phyloP scores from a whole-genome alignment of 441 rosid genomes.

The Aquilaria agallochum region DNA sequence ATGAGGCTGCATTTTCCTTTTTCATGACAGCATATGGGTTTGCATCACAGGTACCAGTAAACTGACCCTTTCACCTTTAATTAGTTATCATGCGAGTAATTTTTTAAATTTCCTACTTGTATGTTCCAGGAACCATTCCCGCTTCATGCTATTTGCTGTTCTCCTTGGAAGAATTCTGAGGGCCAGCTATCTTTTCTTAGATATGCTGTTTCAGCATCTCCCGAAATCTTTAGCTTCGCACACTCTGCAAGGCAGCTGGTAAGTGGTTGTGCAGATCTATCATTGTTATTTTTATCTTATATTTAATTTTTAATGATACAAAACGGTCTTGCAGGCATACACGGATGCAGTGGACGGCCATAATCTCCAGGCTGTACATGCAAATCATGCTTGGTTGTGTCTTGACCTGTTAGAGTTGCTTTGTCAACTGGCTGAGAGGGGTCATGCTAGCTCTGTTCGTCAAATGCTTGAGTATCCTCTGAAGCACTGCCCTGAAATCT shows the following conservation, averaged over 20 bases:
- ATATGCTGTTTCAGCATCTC: constrained; percentile 73
- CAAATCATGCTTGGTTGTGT: constrained; percentile 90
- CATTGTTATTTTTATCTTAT: constrained; percentile 11
- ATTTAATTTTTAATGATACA: constrained; percentile 18
- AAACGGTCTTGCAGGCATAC: constrained; percentile 48
- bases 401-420: constrained; percentile 86
- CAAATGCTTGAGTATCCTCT: constrained; percentile 83
- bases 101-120: constrained; percentile 14
- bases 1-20: constrained; percentile 83
- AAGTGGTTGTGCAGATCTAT: constrained; percentile 25
- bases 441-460: constrained; percentile 62
- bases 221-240: constrained; percentile 87
- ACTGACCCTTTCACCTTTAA: constrained; percentile 2
- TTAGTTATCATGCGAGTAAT: not conserved
- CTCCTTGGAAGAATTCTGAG: constrained; percentile 82
- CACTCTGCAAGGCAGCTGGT: constrained; percentile 90
- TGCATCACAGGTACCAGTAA: constrained; percentile 72
- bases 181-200: constrained; percentile 91
- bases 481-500: constrained; percentile 77
- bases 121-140: constrained; percentile 87
- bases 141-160: constrained; percentile 73
- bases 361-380: constrained; percentile 67
- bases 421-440: constrained; percentile 91
- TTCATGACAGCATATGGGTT: constrained; percentile 74
- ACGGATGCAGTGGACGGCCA: constrained; percentile 64